phyloP scores from a whole-genome alignment of 2,329 filamentous ascomycete genomes.

The Trichothecium sympodiale region DNA sequence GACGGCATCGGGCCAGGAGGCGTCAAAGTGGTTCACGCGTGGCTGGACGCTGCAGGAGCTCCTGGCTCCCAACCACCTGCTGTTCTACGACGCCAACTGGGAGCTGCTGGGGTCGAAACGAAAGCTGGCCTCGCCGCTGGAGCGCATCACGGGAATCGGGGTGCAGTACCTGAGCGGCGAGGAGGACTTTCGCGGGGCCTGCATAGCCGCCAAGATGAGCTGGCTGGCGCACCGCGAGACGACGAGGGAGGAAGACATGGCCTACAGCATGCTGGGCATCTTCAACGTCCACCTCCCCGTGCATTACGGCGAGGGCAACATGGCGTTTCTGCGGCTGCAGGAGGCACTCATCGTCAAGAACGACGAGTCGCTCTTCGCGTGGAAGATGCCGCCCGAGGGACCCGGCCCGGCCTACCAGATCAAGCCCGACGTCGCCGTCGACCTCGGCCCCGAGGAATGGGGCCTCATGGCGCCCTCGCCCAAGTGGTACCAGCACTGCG shows the following conservation, averaged over 20 bases:
- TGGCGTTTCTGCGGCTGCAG: constrained; percentile 10
- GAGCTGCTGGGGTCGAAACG: background rate
- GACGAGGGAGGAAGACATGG: constrained; percentile 10
- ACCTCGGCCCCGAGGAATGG: constrained; percentile 4
- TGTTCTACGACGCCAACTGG: constrained; percentile 14
- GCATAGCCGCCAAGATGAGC: constrained; percentile 9
- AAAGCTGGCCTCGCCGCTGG: background rate
- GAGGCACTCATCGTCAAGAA: constrained; percentile 10
- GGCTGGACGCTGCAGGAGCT: constrained; percentile 17
- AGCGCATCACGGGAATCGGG: constrained; percentile 5
- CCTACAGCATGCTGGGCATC: constrained; percentile 12
- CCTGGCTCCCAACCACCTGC: constrained; percentile 11
- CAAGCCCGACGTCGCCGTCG: background rate
- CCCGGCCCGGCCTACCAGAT: background rate
- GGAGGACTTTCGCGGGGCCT: constrained; percentile 2
- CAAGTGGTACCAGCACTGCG: constrained; percentile 1
- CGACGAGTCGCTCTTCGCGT: constrained; percentile 10
- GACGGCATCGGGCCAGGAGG: constrained; percentile 3
- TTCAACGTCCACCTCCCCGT: constrained; percentile 13
- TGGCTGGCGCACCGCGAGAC: constrained; percentile 10
- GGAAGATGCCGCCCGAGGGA: constrained; percentile 4
- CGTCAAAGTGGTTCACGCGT: constrained; percentile 12
- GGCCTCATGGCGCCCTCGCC: constrained; percentile 4
- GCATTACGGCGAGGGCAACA: constrained; percentile 11
- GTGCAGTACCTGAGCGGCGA: background rate